Evolutionary conservation across 805 yeast species (phyloP), one percentile per base, ranked within the genome.

Genomic region (Wickerhamomyces tratensis): DNA sequence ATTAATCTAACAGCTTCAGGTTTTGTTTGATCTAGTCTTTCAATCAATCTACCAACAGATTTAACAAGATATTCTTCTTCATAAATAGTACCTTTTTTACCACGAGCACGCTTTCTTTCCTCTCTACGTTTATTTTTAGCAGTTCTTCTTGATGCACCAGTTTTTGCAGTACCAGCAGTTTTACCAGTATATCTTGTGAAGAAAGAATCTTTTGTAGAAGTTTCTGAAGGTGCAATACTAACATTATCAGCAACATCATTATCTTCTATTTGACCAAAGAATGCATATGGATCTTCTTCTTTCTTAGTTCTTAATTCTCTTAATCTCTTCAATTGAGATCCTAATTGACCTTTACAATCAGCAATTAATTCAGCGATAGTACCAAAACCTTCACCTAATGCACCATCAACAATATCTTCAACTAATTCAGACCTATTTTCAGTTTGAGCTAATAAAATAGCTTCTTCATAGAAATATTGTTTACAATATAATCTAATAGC

Each of bases 171-270:
- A 25, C 96, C 96, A 1, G 83, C 72, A 1, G 98, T 89, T 63
- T 91, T 89, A 49, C 98, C 98, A 0, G 98, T 93, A 61, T 93
- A 93, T 58, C 95, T 75, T 1, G 99, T 93, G 66, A 87, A 86
- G 61, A 89, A 86, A 0, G 98, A 88, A 35, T 91, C 94, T 29
- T 86, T 83, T 0, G 95, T 86, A 0, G 97, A 86, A 0, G 95
- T 80, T 59, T 88, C 97, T 0, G 96, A 84, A 1, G 95, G 93
- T 0, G 97, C 98, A 49, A 93, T 74, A 0, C 98, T 89, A 9
- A 93, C 93, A 58, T 89, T 86, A 61, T 93, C 99, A 1, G 96
- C 89, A 12, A 86, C 77, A 54, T 86, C 94, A 8, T 47, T 46
- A 20, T 74, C 75, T 38, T 74, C 76, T 10, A 66, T 69, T 46